These are phyloP conservation scores for Apiosordaria backusii DNA, from an alignment of 495 filamentous ascomycete species.

Conservation along the genomic window DNA sequence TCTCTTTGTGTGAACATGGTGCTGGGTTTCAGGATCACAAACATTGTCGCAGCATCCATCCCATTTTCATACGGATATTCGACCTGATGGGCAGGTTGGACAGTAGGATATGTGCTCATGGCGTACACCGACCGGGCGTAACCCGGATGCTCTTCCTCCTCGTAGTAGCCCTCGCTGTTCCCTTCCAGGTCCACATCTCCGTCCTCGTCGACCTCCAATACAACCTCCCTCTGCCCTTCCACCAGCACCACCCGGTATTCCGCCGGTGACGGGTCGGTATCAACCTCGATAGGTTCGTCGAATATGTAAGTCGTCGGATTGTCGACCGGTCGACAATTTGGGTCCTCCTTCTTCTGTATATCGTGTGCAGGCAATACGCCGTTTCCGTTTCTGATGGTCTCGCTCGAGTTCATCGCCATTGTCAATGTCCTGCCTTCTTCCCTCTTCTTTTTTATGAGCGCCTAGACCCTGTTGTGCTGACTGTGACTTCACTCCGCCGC, in stretches of 20 bases:
- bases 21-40: neutral
- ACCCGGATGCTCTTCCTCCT: neutral
- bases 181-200: neutral
- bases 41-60: neutral
- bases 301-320: neutral
- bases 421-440: neutral
- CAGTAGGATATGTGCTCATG: conserved; percentile 3
- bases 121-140: neutral
- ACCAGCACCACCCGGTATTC: neutral
- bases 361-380: neutral
- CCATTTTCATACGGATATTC: neutral
- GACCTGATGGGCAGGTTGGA: neutral
- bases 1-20: neutral
- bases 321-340: neutral
- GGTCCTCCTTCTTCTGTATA: neutral
- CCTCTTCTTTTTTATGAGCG: neutral
- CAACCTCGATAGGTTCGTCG: neutral
- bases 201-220: neutral
- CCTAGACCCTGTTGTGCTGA: neutral
- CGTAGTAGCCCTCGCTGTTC: neutral
- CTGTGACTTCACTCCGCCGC: neutral
- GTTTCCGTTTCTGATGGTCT: neutral
- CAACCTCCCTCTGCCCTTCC: neutral
- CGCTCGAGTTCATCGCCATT: neutral
- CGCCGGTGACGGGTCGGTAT: neutral